phyloP scores from a whole-genome alignment of 2,329 filamentous ascomycete species.

The Huntiella savannae region DNA sequence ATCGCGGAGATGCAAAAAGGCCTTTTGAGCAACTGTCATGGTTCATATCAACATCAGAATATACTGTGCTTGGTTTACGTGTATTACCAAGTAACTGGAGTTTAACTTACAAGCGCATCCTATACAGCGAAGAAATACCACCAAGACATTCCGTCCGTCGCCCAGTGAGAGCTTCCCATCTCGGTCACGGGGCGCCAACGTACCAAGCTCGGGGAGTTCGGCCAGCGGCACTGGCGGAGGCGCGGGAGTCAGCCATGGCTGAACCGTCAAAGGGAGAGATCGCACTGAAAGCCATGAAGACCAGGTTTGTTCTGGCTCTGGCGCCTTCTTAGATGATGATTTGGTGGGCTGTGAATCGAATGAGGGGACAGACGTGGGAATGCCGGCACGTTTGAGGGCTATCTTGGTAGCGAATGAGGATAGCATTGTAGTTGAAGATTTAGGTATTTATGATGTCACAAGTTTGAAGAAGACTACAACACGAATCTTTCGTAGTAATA shows the following conservation, averaged over 20 bases:
- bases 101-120: slow-evolving; percentile 33
- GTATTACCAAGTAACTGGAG: slow-evolving; percentile 2
- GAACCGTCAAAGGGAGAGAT: slow-evolving; percentile 30
- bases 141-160: slow-evolving; percentile 25
- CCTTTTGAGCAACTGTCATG: slow-evolving; percentile 31
- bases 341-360: slow-evolving; percentile 16
- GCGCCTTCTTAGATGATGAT: slow-evolving; percentile 13
- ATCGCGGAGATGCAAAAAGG: slow-evolving; percentile 35
- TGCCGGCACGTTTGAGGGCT: slow-evolving; percentile 36
- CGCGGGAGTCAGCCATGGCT: slow-evolving; percentile 33
- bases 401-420: slow-evolving; percentile 37
- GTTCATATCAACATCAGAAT: too few relatives aligned
- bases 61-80: not conserved
- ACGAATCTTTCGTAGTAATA: too few relatives aligned
- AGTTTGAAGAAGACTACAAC: too few relatives aligned
- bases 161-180: slow-evolving; percentile 25
- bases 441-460: too few relatives aligned
- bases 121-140: slow-evolving; percentile 35
- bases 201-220: slow-evolving; percentile 27
- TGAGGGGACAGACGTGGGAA: slow-evolving; percentile 31
- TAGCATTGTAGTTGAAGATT: slow-evolving; percentile 26
- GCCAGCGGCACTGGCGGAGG: slow-evolving; percentile 29
- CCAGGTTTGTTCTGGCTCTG: slow-evolving; percentile 16
- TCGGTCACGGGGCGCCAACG: slow-evolving; percentile 28
- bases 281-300: slow-evolving; percentile 30